Evolutionary conservation across 2,329 filamentous ascomycete species (phyloP).

Genomic region (Microsporum ferrugineum): DNA sequence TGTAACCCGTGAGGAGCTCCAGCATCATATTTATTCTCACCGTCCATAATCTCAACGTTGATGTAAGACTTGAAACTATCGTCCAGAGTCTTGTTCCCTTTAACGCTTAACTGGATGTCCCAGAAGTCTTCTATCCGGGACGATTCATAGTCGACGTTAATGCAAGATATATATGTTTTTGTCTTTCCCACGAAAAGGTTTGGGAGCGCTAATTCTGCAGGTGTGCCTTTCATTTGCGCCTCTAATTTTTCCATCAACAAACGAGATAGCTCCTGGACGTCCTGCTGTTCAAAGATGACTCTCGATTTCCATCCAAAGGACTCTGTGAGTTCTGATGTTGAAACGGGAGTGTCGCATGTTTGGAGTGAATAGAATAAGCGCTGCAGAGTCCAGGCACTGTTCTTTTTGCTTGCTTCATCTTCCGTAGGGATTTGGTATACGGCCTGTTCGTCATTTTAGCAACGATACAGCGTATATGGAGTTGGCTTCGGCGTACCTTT

Average conservation of each 20-base stretch:
- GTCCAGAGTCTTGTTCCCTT: conserved; percentile 81
- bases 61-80: conserved; percentile 96
- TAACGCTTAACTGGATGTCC: conserved; percentile 96
- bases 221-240: conserved; percentile 94
- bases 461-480: not conserved
- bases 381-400: conserved; percentile 89
- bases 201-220: conserved; percentile 75
- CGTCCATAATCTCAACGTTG: conserved; percentile 90
- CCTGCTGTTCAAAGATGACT: conserved; percentile 97
- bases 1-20: conserved; percentile 82
- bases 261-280: conserved; percentile 90
- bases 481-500: conserved; percentile 46
- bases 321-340: conserved; percentile 84
- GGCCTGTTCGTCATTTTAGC: conserved; percentile 45
- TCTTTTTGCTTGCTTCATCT: conserved; percentile 60
- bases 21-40: conserved; percentile 96
- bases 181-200: conserved; percentile 94
- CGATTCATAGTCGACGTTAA: conserved; percentile 95
- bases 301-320: conserved; percentile 98
- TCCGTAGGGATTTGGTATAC: conserved; percentile 94
- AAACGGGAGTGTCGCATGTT: conserved; percentile 69
- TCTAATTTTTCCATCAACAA: conserved; percentile 97
- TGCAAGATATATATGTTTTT: conserved; percentile 97
- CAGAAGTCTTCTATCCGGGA: conserved; percentile 95
- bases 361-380: conserved; percentile 91